Evolutionary conservation across 495 filamentous ascomycete species (phyloP), one percentile per base, ranked within the genome.

Genomic region (Oidiodendron maius): DNA sequence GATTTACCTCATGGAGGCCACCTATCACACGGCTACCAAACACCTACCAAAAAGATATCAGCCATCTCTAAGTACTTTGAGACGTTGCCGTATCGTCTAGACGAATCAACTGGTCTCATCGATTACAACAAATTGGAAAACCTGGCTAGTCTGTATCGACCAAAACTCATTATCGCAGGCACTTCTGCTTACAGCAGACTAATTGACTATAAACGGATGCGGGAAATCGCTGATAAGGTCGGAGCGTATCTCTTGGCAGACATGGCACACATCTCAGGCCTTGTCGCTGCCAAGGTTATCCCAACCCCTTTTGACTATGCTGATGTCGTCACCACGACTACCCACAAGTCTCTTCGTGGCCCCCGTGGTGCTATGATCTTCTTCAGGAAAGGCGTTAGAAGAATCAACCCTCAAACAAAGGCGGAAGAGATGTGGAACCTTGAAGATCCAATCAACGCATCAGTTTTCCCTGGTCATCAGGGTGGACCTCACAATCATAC

Each of bases 401-500:
- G 82, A 64, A 84, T 83, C 20, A 83, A 95, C 61, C 69, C 78
- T 43, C 96, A 96, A 74, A 89, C 84, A 51, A 90, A 91, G 32
- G 83, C 83, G 51, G 68, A 87, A 60, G 83, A 84, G 45, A 71
- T 89, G 59, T 98, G 96, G 69, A 84, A 96, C 58, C 81, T 98
- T 40, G 93, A 98, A 69, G 80, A 78, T 53, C 87, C 90, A 35
- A 97, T 98, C 71, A 98, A 98, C 65, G 74, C 81, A 40, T 96
- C 94, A 8, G 94, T 98, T 51, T 98, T 98, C 76, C 93, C 93
- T n/a, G 93, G 94, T 24, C 93, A 98, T 68, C 93, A 98, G 62
- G 93, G 93, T 58, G 93, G 93, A 3, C 93, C 93, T 11, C 93
- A 98, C 75, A 98, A 98, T 71, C 93, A 98, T 70, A 98, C 93